Evolutionary conservation across 2,329 filamentous ascomycete genomes (phyloP).

Genomic region (Orbilia javanica): DNA sequence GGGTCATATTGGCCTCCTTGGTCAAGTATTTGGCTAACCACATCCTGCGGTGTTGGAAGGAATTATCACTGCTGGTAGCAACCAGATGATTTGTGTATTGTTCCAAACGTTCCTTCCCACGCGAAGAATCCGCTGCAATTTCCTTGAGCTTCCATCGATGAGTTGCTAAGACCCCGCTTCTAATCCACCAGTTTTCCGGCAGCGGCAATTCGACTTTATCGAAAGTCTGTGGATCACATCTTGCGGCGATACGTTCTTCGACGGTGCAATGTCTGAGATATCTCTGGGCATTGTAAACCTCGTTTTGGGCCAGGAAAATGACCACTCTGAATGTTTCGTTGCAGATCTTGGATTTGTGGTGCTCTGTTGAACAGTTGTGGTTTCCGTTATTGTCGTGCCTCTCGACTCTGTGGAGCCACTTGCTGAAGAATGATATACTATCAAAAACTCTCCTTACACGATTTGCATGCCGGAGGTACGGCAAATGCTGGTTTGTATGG

Average conservation of each 20-base stretch:
- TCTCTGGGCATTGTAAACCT: conserved; percentile 24
- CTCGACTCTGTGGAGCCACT: conserved; percentile 33
- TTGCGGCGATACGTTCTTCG: conserved; percentile 31
- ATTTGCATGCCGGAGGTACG: conserved; percentile 31
- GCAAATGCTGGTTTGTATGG: not conserved
- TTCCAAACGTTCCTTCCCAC: not conserved
- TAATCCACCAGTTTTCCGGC: conserved; percentile 49
- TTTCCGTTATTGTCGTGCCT: conserved; percentile 28
- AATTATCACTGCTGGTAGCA: conserved; percentile 11
- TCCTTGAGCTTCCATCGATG: not conserved
- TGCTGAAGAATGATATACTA: conserved; percentile 29
- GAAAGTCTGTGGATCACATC: conserved; percentile 27
- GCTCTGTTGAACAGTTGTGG: conserved; percentile 42
- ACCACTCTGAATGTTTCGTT: conserved; percentile 43
- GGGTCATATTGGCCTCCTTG: conserved; percentile 30
- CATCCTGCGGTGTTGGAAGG: conserved; percentile 44
- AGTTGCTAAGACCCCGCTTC: not conserved
- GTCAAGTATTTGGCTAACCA: conserved; percentile 23
- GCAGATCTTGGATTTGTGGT: not conserved
- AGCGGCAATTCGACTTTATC: conserved; percentile 49
- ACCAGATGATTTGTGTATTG: not conserved
- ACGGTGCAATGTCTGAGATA: conserved; percentile 34
- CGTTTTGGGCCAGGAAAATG: conserved; percentile 49
- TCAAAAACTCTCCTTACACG: conserved; percentile 17
- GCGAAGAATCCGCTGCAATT: not conserved